Base-by-base conservation (phyloP, 306 rosid species). In the Vigna trinervia region DNA sequence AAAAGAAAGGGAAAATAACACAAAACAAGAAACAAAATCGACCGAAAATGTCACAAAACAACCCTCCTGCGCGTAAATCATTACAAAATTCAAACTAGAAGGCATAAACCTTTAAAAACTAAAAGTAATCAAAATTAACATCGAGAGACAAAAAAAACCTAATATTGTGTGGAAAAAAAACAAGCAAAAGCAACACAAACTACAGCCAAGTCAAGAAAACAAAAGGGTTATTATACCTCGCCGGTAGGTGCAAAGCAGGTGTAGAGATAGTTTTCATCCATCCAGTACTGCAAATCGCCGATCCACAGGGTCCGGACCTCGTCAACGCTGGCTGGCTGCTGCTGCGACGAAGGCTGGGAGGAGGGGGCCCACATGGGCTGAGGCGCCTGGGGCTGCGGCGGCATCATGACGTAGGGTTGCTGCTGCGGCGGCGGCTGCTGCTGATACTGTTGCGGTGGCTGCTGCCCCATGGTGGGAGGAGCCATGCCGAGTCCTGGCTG, bases 241-340 rank as follows among this genome's bases (percentile, higher is more conserved):
- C 95, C 97, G 3, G 93, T 85, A 32, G 80, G 90, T 39, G 88
- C 88, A 26, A 95, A 90, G 66, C 96, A 89, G 43, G 8, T 65
- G 14, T 58, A 92, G 6, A 95, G 80, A 73, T 92, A 92, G 82
- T 10, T 87, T 85, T 95, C 98, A 30, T 90, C 97, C 98, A 95
- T 95, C 98, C 98, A 95, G 83, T 84, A 89, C 84, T 92, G 97
- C 86, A 95, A 78, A 86, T 95, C 98, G 0, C 98, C 98, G 89
- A 94, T 92, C 98, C 97, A 92, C 2, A 92, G 96, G 11, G 99
- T 90, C 34, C 97, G 96, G 56, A 95, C 91, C 88, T 95, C 97
- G 6, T 92, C 97, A 1, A 85, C 82, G 88, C 77, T 86, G 14
- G 85, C 57, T 0, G 95, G 89, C 61, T 86, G 93, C 7, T 85